Percentiles rank a stretch among this genome's conserved stretches.
phyloP scores from a whole-genome alignment of 2,329 filamentous ascomycete species.

The Penicillium oxalicum region DNA sequence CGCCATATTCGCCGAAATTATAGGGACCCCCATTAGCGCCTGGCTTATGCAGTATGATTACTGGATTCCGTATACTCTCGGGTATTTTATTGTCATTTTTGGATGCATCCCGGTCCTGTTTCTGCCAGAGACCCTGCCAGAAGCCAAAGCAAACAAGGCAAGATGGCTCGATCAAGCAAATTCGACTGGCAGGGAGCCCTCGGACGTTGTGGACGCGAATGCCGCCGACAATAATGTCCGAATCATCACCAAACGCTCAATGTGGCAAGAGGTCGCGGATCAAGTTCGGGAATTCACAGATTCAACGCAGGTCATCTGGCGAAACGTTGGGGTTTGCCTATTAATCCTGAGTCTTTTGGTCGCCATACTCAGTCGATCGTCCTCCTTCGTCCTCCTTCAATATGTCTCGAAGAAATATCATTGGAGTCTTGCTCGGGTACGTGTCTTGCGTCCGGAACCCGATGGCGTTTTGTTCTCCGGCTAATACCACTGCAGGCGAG shows the following conservation, averaged over 20 bases:
- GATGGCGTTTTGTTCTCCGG: not conserved
- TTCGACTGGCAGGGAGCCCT: not conserved
- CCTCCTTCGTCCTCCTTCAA: slow-evolving; percentile 23
- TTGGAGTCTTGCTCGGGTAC: slow-evolving; percentile 26
- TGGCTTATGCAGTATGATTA: slow-evolving; percentile 21
- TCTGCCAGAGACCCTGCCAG: slow-evolving; percentile 20
- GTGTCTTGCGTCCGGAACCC: not conserved
- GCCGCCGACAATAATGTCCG: not conserved
- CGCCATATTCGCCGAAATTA: slow-evolving; percentile 19
- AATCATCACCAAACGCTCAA: slow-evolving; percentile 4
- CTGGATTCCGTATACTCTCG: slow-evolving; percentile 21
- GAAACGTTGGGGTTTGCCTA: slow-evolving; percentile 16
- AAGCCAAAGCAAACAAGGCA: slow-evolving; percentile 10
- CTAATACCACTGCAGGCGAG: slow-evolving; percentile 17
- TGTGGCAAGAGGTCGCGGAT: slow-evolving; percentile 7
- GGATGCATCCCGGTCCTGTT: slow-evolving; percentile 10
- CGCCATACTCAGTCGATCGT: slow-evolving; percentile 18
- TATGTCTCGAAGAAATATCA: slow-evolving; percentile 26
- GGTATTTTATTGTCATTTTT: slow-evolving; percentile 8
- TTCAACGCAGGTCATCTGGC: slow-evolving; percentile 23
- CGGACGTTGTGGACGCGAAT: not conserved
- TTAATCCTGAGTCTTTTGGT: slow-evolving; percentile 21
- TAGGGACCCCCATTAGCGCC: slow-evolving; percentile 25
- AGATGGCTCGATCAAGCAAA: not conserved
- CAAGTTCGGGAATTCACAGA: slow-evolving; percentile 17